These are phyloP conservation scores for Sphaerulina musiva DNA, from an alignment of 2,329 filamentous ascomycete species.

Conservation along the genomic window DNA sequence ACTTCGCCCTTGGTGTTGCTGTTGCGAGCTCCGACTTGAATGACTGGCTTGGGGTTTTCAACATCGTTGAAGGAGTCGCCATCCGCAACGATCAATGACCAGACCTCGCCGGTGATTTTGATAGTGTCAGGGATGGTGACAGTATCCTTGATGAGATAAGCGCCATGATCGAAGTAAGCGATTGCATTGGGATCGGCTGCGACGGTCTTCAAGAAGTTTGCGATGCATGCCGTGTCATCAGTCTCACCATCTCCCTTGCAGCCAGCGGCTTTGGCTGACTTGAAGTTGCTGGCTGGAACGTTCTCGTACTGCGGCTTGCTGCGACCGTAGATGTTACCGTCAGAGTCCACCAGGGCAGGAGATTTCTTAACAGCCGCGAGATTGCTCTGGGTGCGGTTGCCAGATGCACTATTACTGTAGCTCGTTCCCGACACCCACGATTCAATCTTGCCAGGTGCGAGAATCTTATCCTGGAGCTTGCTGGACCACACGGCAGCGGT, in stretches of 20 bases:
- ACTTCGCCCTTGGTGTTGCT: slow-evolving; percentile 67
- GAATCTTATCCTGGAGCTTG: slow-evolving; percentile 51
- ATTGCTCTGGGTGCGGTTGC: slow-evolving; percentile 11
- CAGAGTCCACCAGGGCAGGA: slow-evolving; percentile 54
- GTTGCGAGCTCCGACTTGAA: slow-evolving; percentile 66
- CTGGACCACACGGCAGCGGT: slow-evolving; percentile 58
- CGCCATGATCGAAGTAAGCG: slow-evolving; percentile 59
- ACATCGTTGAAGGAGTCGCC: slow-evolving; percentile 67
- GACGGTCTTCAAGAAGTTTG: slow-evolving; percentile 65
- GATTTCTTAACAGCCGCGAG: slow-evolving; percentile 39
- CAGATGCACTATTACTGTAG: slow-evolving; percentile 51
- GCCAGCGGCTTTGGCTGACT: slow-evolving; percentile 73
- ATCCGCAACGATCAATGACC: slow-evolving; percentile 80
- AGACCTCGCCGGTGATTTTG: slow-evolving; percentile 85
- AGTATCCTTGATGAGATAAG: slow-evolving; percentile 56
- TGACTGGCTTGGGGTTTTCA: slow-evolving; percentile 71
- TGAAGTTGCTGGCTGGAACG: slow-evolving; percentile 60
- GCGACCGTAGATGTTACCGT: slow-evolving; percentile 69
- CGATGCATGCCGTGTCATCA: slow-evolving; percentile 81
- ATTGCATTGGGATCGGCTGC: slow-evolving; percentile 49
- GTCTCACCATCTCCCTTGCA: slow-evolving; percentile 81
- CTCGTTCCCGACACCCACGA: slow-evolving; percentile 75
- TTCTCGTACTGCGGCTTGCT: slow-evolving; percentile 83
- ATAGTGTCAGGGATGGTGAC: slow-evolving; percentile 54
- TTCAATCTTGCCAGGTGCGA: slow-evolving; percentile 62